Evolutionary conservation across 495 filamentous ascomycete species (phyloP).

Genomic region (Neurospora terricola): DNA sequence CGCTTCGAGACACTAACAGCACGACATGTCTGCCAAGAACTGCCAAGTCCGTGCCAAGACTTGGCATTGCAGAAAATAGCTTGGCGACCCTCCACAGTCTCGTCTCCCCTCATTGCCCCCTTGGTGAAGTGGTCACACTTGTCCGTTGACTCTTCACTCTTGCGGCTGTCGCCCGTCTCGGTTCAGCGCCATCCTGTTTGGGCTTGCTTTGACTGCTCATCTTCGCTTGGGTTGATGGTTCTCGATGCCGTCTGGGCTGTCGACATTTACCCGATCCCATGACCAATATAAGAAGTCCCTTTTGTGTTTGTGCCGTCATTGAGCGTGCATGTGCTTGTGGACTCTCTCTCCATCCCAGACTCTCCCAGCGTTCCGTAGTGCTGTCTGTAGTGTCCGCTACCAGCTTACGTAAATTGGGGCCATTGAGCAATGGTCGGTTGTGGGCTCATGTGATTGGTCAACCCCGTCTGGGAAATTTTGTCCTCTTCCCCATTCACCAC

Average conservation of each 20-base stretch:
- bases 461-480: neutral
- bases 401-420: neutral
- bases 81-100: slow-evolving; percentile 15
- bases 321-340: neutral
- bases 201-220: neutral
- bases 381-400: too few relatives aligned
- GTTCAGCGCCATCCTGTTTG: neutral
- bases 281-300: neutral
- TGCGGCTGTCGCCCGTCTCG: neutral
- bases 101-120: neutral
- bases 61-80: slow-evolving; percentile 22
- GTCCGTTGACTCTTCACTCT: neutral
- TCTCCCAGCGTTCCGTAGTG: too few relatives aligned
- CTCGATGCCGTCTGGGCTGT: neutral
- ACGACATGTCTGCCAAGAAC: slow-evolving; percentile 11
- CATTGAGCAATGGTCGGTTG: neutral
- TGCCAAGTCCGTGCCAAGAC: slow-evolving; percentile 25
- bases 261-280: neutral
- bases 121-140: neutral
- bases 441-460: neutral
- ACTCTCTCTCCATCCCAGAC: neutral
- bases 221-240: neutral
- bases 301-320: neutral
- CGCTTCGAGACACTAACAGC: slow-evolving; percentile 11
- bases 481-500: neutral